These are phyloP conservation scores for Extremus antarcticus DNA, from an alignment of 495 filamentous ascomycete species.

Conservation along the genomic window DNA sequence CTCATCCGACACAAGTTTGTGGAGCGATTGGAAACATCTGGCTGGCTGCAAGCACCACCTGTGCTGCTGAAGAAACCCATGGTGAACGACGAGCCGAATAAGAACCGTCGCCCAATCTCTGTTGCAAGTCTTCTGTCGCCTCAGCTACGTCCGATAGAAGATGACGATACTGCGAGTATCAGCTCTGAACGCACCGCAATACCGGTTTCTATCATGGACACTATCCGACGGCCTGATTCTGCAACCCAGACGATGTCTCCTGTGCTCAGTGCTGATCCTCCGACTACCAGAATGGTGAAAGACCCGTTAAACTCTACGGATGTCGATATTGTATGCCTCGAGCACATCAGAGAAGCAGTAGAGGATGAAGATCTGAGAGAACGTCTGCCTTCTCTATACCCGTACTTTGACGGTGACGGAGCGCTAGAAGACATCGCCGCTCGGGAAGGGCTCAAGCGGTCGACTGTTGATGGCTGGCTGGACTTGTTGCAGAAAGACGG, in stretches of 20 bases:
- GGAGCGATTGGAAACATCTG: conserved; percentile 79
- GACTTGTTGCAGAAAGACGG: conserved; percentile 47
- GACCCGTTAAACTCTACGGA: conserved; percentile 5
- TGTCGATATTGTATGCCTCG: conserved; percentile 1
- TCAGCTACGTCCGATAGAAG: conserved; percentile 8
- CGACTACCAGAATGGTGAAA: conserved; percentile 1
- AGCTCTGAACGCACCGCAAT: conserved; percentile 11
- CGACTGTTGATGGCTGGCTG: conserved; percentile 62
- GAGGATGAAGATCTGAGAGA: conserved; percentile 31
- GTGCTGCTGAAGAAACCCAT: background rate
- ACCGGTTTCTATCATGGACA: background rate
- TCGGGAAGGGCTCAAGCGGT: conserved; percentile 73
- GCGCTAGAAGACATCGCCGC: conserved; percentile 80
- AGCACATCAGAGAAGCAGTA: background rate
- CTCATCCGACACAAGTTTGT: conserved; percentile 86
- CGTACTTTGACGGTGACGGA: conserved; percentile 80
- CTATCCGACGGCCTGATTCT: background rate
- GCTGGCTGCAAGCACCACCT: conserved; percentile 55
- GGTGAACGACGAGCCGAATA: background rate
- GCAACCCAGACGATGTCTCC: background rate
- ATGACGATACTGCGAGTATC: conserved; percentile 12
- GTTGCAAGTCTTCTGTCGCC: conserved; percentile 14
- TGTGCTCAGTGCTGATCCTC: background rate
- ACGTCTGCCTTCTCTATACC: conserved; percentile 46
- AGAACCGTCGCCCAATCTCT: conserved; percentile 2